Evolutionary conservation across 1,284 basidiomycete species (phyloP).

Genomic region (Austroboletus sp.): DNA sequence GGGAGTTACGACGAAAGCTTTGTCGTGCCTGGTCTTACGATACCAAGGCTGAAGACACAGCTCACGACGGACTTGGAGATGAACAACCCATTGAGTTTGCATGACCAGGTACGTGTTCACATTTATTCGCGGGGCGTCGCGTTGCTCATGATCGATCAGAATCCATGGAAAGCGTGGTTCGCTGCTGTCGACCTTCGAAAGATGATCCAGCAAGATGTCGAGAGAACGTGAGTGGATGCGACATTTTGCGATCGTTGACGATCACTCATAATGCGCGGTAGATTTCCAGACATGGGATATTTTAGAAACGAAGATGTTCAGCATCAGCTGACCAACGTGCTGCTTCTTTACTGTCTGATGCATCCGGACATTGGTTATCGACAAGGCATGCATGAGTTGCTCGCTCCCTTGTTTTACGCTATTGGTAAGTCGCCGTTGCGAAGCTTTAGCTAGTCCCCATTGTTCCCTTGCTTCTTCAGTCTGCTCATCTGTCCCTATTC

Average conservation of each 20-base stretch:
- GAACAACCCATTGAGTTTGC: slow-evolving; percentile 82
- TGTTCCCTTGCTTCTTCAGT: slow-evolving; percentile 8
- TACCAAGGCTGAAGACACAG: slow-evolving; percentile 34
- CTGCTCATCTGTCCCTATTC: slow-evolving; percentile 15
- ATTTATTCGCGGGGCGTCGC: not conserved
- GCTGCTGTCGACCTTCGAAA: slow-evolving; percentile 77
- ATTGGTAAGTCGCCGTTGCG: slow-evolving; percentile 36
- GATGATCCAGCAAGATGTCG: slow-evolving; percentile 85
- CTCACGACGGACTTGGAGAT: slow-evolving; percentile 49
- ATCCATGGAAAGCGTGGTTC: slow-evolving; percentile 93
- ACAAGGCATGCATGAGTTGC: slow-evolving; percentile 93
- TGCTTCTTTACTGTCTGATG: slow-evolving; percentile 74
- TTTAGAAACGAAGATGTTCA: slow-evolving; percentile 73
- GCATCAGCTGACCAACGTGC: slow-evolving; percentile 72
- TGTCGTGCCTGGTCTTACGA: slow-evolving; percentile 44
- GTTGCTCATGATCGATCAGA: slow-evolving; percentile 40
- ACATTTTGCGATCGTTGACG: slow-evolving; percentile 1
- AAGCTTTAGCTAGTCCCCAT: slow-evolving; percentile 3
- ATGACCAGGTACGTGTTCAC: slow-evolving; percentile 56
- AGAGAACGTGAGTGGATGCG: slow-evolving; percentile 64
- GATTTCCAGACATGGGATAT: slow-evolving; percentile 86
- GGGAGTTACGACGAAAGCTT: slow-evolving; percentile 68
- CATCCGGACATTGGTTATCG: slow-evolving; percentile 82
- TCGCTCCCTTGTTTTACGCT: slow-evolving; percentile 77
- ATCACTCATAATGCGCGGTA: slow-evolving; percentile 25